Evolutionary conservation across 345 rosid species (phyloP).

Genomic region (Barbarea vulgaris): DNA sequence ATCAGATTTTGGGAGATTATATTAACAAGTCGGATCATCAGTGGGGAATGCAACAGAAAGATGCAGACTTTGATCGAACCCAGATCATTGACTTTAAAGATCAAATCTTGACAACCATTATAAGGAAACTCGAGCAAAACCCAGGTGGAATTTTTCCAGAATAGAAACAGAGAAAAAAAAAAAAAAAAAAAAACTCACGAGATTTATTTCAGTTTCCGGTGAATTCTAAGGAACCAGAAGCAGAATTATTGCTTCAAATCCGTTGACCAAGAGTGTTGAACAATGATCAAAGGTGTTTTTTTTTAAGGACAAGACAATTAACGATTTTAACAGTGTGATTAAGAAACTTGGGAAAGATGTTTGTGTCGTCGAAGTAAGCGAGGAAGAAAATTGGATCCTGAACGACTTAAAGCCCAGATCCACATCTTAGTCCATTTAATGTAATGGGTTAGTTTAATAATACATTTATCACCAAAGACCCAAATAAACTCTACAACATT

Average conservation of each 20-base stretch:
- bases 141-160: constrained; percentile 19
- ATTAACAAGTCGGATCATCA: constrained; percentile 34
- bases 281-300: constrained; percentile 21
- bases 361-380: constrained; percentile 13
- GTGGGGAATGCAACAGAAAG: constrained; percentile 14
- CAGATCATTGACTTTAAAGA: constrained; percentile 18
- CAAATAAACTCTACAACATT: not conserved
- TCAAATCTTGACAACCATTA: constrained; percentile 3
- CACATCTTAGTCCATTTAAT: constrained; percentile 6
- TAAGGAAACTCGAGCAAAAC: constrained; percentile 20
- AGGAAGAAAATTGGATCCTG: constrained; percentile 14
- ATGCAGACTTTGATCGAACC: constrained; percentile 30
- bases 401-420: constrained; percentile 32
- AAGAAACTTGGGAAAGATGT: constrained; percentile 6
- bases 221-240: not conserved
- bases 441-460: not conserved
- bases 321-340: not conserved
- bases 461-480: not conserved
- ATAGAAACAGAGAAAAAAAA: not conserved
- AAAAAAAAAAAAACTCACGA: constrained; percentile 26
- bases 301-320: constrained; percentile 20
- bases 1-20: constrained; percentile 27
- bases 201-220: constrained; percentile 9
- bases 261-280: constrained; percentile 15
- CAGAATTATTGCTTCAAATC: not conserved